Evolutionary conservation across 768 basidiomycete genomes (phyloP).

Genomic region (Podaxis sp.): DNA sequence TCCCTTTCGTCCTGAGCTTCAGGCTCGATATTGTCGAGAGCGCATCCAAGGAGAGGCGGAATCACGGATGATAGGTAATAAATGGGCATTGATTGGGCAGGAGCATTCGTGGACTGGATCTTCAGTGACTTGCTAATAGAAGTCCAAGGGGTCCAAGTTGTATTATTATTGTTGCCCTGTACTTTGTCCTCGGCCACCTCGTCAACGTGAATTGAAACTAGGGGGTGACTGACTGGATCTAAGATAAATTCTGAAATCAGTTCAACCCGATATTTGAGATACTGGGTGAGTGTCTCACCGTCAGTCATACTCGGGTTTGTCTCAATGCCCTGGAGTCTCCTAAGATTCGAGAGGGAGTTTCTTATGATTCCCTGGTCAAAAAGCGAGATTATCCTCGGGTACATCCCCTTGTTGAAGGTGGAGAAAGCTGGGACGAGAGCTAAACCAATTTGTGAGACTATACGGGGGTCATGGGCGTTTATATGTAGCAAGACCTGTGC

Average conservation of each 20-base stretch:
- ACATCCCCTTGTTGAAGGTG: conserved; percentile 65
- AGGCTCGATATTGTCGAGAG: conserved; percentile 40
- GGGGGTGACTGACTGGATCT: conserved; percentile 29
- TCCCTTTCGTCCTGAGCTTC: conserved; percentile 35
- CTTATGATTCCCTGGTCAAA: conserved; percentile 65
- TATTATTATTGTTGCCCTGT: background rate
- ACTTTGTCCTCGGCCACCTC: conserved; percentile 35
- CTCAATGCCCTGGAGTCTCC: conserved; percentile 31
- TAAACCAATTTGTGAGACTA: conserved; percentile 60
- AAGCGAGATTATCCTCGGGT: conserved; percentile 61
- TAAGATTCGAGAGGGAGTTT: conserved; percentile 49
- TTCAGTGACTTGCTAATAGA: conserved; percentile 19
- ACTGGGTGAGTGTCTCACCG: conserved; percentile 2
- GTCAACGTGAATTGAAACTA: conserved; percentile 65
- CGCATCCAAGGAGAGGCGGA: conserved; percentile 57
- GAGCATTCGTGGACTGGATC: conserved; percentile 54
- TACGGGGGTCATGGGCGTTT: conserved; percentile 49
- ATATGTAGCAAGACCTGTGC: conserved; percentile 63
- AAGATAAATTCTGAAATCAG: background rate
- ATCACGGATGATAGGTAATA: conserved; percentile 65
- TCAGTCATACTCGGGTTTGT: conserved; percentile 14
- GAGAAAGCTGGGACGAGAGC: conserved; percentile 75
- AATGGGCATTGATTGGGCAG: conserved; percentile 50
- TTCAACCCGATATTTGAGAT: background rate
- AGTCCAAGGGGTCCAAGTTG: conserved; percentile 4